These are phyloP conservation scores for Hanseniaspora guilliermondii DNA, from an alignment of 805 yeast genomes.

Conservation along the genomic window DNA sequence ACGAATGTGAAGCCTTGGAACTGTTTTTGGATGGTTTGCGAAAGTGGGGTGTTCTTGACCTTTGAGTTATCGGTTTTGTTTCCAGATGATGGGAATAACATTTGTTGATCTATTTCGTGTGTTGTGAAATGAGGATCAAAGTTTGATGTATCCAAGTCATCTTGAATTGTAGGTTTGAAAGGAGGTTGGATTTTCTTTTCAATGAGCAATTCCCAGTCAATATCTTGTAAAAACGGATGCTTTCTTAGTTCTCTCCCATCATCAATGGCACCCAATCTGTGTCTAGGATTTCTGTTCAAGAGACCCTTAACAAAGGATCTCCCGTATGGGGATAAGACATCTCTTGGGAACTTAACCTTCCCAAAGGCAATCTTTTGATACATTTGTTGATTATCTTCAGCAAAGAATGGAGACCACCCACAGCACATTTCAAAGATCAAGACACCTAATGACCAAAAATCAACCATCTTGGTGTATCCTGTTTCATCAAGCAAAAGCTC, in stretches of 20 bases:
- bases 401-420: constrained; percentile 98
- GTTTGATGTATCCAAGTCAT: constrained; percentile 89
- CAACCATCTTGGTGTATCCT: constrained; percentile 98
- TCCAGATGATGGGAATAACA: constrained; percentile 1
- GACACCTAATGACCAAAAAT: constrained; percentile 96
- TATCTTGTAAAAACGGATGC: constrained; percentile 82
- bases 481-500: constrained; percentile 89
- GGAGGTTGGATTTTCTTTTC: constrained; percentile 89
- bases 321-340: constrained; percentile 84
- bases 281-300: constrained; percentile 88
- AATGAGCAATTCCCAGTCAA: constrained; percentile 75
- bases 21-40: constrained; percentile 91
- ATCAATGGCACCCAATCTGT: constrained; percentile 78
- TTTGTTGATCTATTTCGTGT: constrained; percentile 21
- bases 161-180: constrained; percentile 80
- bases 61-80: neutral
- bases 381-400: constrained; percentile 97
- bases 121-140: constrained; percentile 94
- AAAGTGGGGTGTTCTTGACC: constrained; percentile 50
- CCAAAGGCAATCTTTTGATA: constrained; percentile 98
- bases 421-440: constrained; percentile 97
- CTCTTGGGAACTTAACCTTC: constrained; percentile 93
- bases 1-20: constrained; percentile 95
- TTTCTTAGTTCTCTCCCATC: constrained; percentile 89
- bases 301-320: constrained; percentile 91